A percentile compares a stretch with the other conserved stretches of the same genome.
phyloP scores from a whole-genome alignment of 768 basidiomycete species.

The Mycena haematopus region DNA sequence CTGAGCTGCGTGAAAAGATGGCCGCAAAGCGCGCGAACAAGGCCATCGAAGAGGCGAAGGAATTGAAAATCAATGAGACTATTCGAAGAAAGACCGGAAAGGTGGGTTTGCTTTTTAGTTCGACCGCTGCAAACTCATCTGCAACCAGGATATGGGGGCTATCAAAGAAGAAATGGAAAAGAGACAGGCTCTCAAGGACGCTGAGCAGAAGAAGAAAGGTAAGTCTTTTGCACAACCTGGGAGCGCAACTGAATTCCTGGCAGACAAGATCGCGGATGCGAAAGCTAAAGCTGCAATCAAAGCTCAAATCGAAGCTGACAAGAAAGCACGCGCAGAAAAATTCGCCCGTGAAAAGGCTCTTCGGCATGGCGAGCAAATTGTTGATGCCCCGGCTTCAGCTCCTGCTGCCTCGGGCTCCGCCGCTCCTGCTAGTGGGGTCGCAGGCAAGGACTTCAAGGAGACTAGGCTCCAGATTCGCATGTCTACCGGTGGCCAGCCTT shows the following conservation, averaged over 20 bases:
- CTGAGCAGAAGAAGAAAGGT: slow-evolving; percentile 83
- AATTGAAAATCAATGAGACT: slow-evolving; percentile 74
- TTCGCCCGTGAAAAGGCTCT: slow-evolving; percentile 90
- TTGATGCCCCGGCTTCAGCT: slow-evolving; percentile 41
- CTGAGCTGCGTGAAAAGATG: slow-evolving; percentile 81
- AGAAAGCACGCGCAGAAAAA: slow-evolving; percentile 86
- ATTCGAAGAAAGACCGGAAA: slow-evolving; percentile 88
- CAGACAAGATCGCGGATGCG: slow-evolving; percentile 91
- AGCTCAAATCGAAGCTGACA: slow-evolving; percentile 95
- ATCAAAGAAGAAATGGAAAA: slow-evolving; percentile 78
- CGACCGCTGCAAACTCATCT: not conserved
- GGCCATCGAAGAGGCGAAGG: slow-evolving; percentile 74
- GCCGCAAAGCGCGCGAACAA: slow-evolving; percentile 78
- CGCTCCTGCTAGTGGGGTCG: slow-evolving; percentile 46
- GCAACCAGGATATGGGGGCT: slow-evolving; percentile 66
- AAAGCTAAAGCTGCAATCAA: slow-evolving; percentile 87
- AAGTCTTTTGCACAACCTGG: not conserved
- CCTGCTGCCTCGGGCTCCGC: slow-evolving; percentile 43
- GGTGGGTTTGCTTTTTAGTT: slow-evolving; percentile 43
- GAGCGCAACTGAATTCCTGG: not conserved
- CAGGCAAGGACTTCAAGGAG: slow-evolving; percentile 82
- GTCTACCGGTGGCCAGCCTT: slow-evolving; percentile 79
- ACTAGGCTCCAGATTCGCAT: slow-evolving; percentile 91
- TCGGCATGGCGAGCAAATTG: slow-evolving; percentile 71
- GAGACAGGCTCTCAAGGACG: slow-evolving; percentile 85